Evolutionary conservation across 257 asterid genomes (phyloP).

Genomic region (Solanum habrochaites): DNA sequence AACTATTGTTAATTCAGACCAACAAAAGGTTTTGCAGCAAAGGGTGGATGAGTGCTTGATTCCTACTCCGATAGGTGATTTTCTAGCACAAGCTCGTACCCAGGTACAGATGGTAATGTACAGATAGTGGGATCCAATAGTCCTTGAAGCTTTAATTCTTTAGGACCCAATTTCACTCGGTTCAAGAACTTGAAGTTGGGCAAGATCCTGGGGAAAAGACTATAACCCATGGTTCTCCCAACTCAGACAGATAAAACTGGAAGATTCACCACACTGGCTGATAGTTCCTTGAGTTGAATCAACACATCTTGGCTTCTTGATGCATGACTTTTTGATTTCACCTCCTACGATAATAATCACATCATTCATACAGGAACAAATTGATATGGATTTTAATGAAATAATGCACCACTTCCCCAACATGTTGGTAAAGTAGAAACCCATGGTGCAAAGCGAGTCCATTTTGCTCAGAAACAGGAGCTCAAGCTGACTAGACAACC

Average conservation of each 20-base stretch:
- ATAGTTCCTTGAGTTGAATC: neutral
- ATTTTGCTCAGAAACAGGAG: neutral
- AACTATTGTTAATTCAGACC: neutral
- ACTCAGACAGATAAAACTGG: neutral
- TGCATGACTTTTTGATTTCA: neutral
- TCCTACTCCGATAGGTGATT: neutral
- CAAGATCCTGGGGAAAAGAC: neutral
- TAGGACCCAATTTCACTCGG: neutral
- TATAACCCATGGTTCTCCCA: neutral
- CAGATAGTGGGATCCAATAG: neutral
- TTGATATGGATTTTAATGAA: neutral
- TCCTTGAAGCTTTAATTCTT: neutral
- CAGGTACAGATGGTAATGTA: neutral
- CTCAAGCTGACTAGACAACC: neutral
- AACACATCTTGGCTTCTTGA: neutral
- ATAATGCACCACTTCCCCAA: neutral
- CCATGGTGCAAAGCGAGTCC: neutral
- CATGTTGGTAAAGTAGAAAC: neutral
- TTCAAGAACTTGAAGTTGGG: neutral
- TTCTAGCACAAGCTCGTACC: neutral
- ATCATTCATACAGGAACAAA: neutral
- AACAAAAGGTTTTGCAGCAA: neutral
- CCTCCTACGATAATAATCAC: neutral
- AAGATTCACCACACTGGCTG: neutral
- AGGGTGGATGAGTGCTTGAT: neutral